These are phyloP conservation scores for Trichoderma atroviride DNA, from an alignment of 2,329 filamentous ascomycete genomes.

Conservation along the genomic window DNA sequence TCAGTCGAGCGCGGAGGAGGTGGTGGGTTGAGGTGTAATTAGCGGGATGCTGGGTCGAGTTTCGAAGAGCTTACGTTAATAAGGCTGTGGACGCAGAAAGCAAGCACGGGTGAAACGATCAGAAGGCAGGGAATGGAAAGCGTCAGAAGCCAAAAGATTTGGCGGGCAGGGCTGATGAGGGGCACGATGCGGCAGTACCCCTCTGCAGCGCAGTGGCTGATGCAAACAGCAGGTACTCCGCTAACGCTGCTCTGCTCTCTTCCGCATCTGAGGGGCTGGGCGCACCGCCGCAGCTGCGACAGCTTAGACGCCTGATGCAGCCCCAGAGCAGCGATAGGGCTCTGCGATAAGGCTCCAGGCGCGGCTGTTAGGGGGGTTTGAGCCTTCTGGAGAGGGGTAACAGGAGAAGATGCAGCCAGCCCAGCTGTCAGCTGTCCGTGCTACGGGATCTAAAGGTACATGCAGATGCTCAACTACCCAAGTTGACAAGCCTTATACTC, in stretches of 20 bases:
- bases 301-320: conserved; percentile 1
- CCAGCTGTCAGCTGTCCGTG: not conserved
- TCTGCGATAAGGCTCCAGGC: not conserved
- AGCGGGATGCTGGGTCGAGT: not conserved
- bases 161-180: conserved; percentile 30
- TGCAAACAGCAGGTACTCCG: conserved; percentile 25
- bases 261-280: not conserved
- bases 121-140: conserved; percentile 39
- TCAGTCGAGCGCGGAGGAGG: not conserved
- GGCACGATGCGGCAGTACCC: conserved; percentile 32
- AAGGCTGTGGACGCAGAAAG: conserved; percentile 21
- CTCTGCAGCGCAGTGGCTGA: conserved; percentile 21
- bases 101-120: conserved; percentile 16
- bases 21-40: conserved; percentile 1
- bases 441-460: not conserved
- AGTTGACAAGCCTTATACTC: not conserved
- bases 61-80: not conserved
- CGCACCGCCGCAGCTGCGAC: not conserved
- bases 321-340: not conserved
- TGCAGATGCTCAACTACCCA: not conserved
- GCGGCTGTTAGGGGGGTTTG: not conserved
- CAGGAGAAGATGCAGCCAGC: not conserved
- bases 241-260: conserved; percentile 15
- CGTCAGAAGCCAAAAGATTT: conserved; percentile 49
- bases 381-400: not conserved